Evolutionary conservation across 2,329 filamentous ascomycete species (phyloP).

Genomic region (Raffaelea albimanens): DNA sequence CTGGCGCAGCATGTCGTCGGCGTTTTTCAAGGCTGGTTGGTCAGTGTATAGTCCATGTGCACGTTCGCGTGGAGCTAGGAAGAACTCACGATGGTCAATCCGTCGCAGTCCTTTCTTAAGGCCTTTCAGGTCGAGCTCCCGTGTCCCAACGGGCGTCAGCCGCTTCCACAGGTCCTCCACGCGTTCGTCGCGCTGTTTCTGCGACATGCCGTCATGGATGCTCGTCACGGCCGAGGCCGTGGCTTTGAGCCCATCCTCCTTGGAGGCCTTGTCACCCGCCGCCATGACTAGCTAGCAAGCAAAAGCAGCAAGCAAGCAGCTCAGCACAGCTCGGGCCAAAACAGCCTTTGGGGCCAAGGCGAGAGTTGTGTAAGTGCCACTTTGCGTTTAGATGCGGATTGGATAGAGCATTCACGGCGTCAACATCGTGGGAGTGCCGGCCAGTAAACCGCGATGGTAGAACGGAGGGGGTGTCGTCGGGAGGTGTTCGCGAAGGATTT

Average conservation of each 20-base stretch:
- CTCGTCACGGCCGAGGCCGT: not conserved
- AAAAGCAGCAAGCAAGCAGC: not conserved
- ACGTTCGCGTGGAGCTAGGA: not conserved
- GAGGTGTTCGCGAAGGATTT: too few species aligned
- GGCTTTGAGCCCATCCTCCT: not conserved
- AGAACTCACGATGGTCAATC: slow-evolving; percentile 78
- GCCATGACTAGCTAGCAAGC: slow-evolving; percentile 7
- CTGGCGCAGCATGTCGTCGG: slow-evolving; percentile 71
- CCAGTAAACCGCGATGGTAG: too few species aligned
- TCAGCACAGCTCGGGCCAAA: not conserved
- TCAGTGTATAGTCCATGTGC: not conserved
- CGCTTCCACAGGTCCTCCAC: slow-evolving; percentile 76
- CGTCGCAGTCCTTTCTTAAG: slow-evolving; percentile 75
- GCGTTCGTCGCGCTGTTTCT: slow-evolving; percentile 69
- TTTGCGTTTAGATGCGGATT: too few species aligned
- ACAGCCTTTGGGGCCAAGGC: too few species aligned
- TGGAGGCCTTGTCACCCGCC: slow-evolving; percentile 8
- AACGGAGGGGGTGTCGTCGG: too few species aligned
- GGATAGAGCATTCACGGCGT: too few species aligned
- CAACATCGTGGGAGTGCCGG: too few species aligned
- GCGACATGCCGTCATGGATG: slow-evolving; percentile 38
- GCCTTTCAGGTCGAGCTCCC: slow-evolving; percentile 74
- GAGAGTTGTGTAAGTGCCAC: too few species aligned
- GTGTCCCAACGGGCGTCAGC: slow-evolving; percentile 67
- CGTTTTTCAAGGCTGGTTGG: slow-evolving; percentile 69